phyloP scores from a whole-genome alignment of 2,329 filamentous ascomycete species.

The Ophiognomonia clavigignenti-juglandacearum region DNA sequence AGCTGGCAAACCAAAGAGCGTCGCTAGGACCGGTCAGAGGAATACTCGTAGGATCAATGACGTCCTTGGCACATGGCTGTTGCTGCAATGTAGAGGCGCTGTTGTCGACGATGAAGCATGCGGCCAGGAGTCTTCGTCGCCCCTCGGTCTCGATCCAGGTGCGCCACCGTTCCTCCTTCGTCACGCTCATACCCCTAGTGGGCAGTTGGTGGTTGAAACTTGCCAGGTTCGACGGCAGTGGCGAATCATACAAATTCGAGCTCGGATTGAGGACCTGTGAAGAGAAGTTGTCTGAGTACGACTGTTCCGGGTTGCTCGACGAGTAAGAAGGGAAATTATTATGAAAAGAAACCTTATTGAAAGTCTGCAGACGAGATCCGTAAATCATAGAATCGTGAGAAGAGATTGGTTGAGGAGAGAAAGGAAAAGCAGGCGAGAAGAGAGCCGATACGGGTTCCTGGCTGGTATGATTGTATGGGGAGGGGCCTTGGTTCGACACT shows the following conservation, averaged over 20 bases:
- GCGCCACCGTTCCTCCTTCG: conserved; percentile 38
- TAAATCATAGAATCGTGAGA: conserved; percentile 15
- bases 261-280: conserved; percentile 25
- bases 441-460: conserved; percentile 9
- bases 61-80: conserved; percentile 35
- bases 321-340: conserved; percentile 19
- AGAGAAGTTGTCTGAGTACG: conserved; percentile 25
- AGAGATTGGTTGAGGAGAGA: conserved; percentile 14
- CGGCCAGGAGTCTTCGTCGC: conserved; percentile 47
- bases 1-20: conserved; percentile 44
- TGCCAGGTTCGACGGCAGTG: conserved; percentile 16
- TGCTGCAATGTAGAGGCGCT: conserved; percentile 53
- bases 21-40: conserved; percentile 41
- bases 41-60: conserved; percentile 35
- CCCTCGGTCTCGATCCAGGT: conserved; percentile 50
- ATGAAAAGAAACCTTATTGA: conserved; percentile 14
- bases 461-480: conserved; percentile 7
- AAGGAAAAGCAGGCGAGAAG: conserved; percentile 10
- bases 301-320: conserved; percentile 17
- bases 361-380: conserved; percentile 9
- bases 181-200: conserved; percentile 6
- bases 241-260: conserved; percentile 20
- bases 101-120: conserved; percentile 52
- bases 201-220: conserved; percentile 20
- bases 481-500: conserved; percentile 4